phyloP scores from a whole-genome alignment of 2,329 filamentous ascomycete genomes.

The Microthyrium microscopicum region DNA sequence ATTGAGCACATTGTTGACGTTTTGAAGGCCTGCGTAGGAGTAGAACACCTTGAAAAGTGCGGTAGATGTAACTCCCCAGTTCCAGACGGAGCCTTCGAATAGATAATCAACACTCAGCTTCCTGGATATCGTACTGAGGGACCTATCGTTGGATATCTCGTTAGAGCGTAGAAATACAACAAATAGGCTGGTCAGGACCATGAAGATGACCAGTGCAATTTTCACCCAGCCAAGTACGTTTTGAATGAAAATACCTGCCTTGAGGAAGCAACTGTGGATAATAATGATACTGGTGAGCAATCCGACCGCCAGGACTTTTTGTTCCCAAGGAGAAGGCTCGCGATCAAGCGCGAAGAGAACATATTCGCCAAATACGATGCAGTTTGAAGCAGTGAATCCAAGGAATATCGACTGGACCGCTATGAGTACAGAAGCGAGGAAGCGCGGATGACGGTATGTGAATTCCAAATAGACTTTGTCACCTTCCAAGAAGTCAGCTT shows the following conservation, averaged over 20 bases:
- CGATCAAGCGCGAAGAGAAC: constrained; percentile 36
- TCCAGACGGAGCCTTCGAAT: constrained; percentile 8
- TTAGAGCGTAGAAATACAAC: constrained; percentile 33
- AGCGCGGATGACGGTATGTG: constrained; percentile 43
- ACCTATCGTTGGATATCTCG: constrained; percentile 5
- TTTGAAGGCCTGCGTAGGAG: constrained; percentile 49
- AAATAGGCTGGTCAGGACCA: constrained; percentile 43
- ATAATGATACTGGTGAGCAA: constrained; percentile 41
- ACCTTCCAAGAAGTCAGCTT: neutral
- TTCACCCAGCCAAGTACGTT: constrained; percentile 48
- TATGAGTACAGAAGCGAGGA: constrained; percentile 39
- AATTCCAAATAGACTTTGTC: constrained; percentile 43
- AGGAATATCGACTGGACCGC: constrained; percentile 41
- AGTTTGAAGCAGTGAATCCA: constrained; percentile 46
- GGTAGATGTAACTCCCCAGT: constrained; percentile 20
- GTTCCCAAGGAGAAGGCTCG: constrained; percentile 27
- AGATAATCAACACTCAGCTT: constrained; percentile 7
- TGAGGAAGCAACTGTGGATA: constrained; percentile 41
- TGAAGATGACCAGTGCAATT: constrained; percentile 41
- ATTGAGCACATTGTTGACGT: constrained; percentile 41
- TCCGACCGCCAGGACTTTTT: constrained; percentile 37
- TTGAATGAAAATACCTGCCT: constrained; percentile 41
- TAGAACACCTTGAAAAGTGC: constrained; percentile 58
- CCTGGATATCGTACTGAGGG: constrained; percentile 3
- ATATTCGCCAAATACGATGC: constrained; percentile 48